phyloP scores from a whole-genome alignment of 2,329 filamentous ascomycete species.

The Pseudogymnoascus sp. region DNA sequence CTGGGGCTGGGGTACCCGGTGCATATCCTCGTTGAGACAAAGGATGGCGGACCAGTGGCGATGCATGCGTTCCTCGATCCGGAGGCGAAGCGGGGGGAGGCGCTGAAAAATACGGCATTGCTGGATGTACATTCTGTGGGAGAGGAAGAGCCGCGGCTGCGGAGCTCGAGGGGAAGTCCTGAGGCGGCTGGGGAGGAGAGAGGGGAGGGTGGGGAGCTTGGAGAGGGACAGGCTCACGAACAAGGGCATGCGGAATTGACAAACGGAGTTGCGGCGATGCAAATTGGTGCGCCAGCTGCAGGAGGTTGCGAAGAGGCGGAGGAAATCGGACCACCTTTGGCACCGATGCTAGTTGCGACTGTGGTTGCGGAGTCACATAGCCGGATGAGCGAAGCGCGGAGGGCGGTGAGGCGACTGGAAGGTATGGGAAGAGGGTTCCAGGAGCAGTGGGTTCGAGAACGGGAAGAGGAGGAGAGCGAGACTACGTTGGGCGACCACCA shows the following conservation, averaged over 20 bases:
- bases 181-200: neutral
- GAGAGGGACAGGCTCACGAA: neutral
- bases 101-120: constrained; percentile 10
- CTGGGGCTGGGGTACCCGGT: constrained; percentile 45
- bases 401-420: constrained; percentile 45
- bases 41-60: constrained; percentile 29
- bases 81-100: constrained; percentile 11
- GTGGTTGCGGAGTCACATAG: constrained; percentile 43
- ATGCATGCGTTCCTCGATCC: constrained; percentile 39
- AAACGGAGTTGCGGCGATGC: neutral
- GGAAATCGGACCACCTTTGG: constrained; percentile 22
- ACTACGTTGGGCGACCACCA: neutral
- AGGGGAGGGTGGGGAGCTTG: neutral
- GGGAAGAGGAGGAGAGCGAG: constrained; percentile 10
- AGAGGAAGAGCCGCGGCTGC: neutral
- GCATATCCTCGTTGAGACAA: constrained; percentile 51
- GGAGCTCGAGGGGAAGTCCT: neutral
- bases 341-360: constrained; percentile 46
- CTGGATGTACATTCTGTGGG: constrained; percentile 14
- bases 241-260: neutral
- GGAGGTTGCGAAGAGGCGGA: constrained; percentile 12
- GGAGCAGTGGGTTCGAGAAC: constrained; percentile 38
- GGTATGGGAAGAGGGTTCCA: constrained; percentile 47
- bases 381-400: constrained; percentile 41
- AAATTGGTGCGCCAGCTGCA: neutral